Evolutionary conservation across 2,329 filamentous ascomycete species (phyloP).

Genomic region (Aspergillus luchuensis): DNA sequence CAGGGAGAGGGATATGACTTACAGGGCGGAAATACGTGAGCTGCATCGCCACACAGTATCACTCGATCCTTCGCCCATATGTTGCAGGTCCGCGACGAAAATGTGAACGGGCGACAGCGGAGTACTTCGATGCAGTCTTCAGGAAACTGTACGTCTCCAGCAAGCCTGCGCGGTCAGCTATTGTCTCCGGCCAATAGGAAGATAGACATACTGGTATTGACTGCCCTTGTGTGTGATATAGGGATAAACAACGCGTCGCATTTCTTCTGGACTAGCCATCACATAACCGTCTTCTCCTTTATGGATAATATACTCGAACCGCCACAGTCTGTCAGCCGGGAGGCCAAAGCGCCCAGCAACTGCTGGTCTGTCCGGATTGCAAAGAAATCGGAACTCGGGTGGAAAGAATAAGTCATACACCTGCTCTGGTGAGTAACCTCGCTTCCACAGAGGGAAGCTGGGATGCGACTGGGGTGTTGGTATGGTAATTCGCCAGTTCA

Average conservation of each 20-base stretch:
- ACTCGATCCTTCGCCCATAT: slow-evolving; percentile 48
- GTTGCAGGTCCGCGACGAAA: slow-evolving; percentile 49
- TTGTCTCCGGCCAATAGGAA: too few species aligned
- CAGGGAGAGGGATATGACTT: slow-evolving; percentile 6
- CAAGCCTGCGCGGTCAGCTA: slow-evolving; percentile 18
- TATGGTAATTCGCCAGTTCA: slow-evolving; percentile 48
- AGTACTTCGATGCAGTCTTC: slow-evolving; percentile 51
- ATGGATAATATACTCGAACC: slow-evolving; percentile 36
- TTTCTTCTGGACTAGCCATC: slow-evolving; percentile 34
- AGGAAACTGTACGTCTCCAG: slow-evolving; percentile 40
- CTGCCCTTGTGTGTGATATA: slow-evolving; percentile 29
- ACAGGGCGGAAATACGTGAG: slow-evolving; percentile 57
- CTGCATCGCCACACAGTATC: slow-evolving; percentile 53
- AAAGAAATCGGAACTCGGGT: slow-evolving; percentile 47
- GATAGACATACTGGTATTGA: slow-evolving; percentile 15
- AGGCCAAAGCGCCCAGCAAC: slow-evolving; percentile 51
- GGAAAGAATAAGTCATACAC: slow-evolving; percentile 55
- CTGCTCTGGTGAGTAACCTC: slow-evolving; percentile 49
- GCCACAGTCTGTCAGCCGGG: slow-evolving; percentile 45
- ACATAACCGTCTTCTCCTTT: slow-evolving; percentile 31
- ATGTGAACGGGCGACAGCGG: slow-evolving; percentile 50
- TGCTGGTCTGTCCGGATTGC: slow-evolving; percentile 45
- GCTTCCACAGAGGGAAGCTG: slow-evolving; percentile 51
- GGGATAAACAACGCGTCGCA: slow-evolving; percentile 31
- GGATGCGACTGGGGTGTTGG: slow-evolving; percentile 53